Evolutionary conservation across 768 basidiomycete species (phyloP).

Genomic region (Dioszegia hungarica): DNA sequence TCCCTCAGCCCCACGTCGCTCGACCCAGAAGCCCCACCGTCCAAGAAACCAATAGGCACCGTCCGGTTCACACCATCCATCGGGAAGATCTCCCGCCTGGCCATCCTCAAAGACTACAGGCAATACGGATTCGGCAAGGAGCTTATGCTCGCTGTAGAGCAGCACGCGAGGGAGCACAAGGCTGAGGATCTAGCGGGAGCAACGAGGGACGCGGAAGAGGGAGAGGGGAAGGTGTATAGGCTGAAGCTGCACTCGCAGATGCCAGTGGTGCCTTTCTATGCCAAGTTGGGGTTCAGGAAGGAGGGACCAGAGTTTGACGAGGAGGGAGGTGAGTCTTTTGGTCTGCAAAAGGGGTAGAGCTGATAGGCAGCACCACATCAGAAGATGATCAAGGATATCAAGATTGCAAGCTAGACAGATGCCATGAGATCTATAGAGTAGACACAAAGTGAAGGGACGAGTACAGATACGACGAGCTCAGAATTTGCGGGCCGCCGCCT

Average conservation of each 20-base stretch:
- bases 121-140: constrained; percentile 37
- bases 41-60: constrained; percentile 32
- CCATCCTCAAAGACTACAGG: constrained; percentile 31
- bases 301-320: constrained; percentile 41
- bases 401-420: constrained; percentile 1
- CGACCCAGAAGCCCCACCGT: constrained; percentile 4
- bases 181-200: constrained; percentile 9
- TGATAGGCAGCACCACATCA: constrained; percentile 29
- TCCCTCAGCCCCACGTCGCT: constrained; percentile 6
- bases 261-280: constrained; percentile 40
- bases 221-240: background rate
- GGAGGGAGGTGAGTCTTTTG: constrained; percentile 41
- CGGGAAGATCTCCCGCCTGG: constrained; percentile 38
- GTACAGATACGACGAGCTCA: background rate
- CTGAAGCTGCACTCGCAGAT: constrained; percentile 33
- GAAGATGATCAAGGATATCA: constrained; percentile 23
- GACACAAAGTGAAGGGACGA: no score
- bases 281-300: constrained; percentile 34
- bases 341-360: background rate
- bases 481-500: constrained; percentile 11
- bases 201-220: background rate
- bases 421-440: no score
- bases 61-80: constrained; percentile 27
- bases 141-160: constrained; percentile 27
- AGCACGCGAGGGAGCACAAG: constrained; percentile 13